Evolutionary conservation across 2,329 filamentous ascomycete genomes (phyloP), one percentile per base, ranked within the genome.

Genomic region (Neocatenulostroma microsporum): DNA sequence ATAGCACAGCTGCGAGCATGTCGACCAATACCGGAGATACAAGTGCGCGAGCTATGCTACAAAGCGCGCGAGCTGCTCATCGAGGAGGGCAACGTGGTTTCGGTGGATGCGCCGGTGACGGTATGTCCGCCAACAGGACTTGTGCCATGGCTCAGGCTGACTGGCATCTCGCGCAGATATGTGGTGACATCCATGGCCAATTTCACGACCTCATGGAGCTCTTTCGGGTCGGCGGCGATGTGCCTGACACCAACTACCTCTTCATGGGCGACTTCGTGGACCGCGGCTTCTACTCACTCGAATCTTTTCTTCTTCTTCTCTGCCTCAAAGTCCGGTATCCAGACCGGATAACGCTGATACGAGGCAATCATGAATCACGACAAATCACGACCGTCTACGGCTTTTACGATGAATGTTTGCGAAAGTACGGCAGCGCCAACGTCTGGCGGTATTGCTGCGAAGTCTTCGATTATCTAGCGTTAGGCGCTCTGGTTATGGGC

Each of bases 181-280:
- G 89, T 57, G 89, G 89, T 53, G 89, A 95, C 58, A 95, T 96
- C 40, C 89, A 96, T 58, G 88, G 88, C 49, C 88, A 95, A 61
- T 95, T 95, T 57, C 88, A 95, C 56, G 88, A 95, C 58, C 66
- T 95, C 53, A 95, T 95, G 89, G 89, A 95, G 63, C 76, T 95
- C 5, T 95, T 95, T 60, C 78, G 87, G 36, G 88, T 95, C 3
- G 88, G 88, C 44, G 88, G 88, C 46, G 86, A 94, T 60, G 85
- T 93, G 3, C 88, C 88, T 26, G 89, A 95, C 56, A 95, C 88
- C 21, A 94, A 94, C 58, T 95, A 95, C 62, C 76, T 95, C 3
- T 95, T 95, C 66, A 94, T 95, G 86, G 88, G 89, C 59, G 89
- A 98, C 63, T 98, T 95, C 54, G 89, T 98, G 58, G 89, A 98